These are phyloP conservation scores for Yamadazyma taylorii DNA, from an alignment of 1,139 yeast genomes.

Conservation along the genomic window DNA sequence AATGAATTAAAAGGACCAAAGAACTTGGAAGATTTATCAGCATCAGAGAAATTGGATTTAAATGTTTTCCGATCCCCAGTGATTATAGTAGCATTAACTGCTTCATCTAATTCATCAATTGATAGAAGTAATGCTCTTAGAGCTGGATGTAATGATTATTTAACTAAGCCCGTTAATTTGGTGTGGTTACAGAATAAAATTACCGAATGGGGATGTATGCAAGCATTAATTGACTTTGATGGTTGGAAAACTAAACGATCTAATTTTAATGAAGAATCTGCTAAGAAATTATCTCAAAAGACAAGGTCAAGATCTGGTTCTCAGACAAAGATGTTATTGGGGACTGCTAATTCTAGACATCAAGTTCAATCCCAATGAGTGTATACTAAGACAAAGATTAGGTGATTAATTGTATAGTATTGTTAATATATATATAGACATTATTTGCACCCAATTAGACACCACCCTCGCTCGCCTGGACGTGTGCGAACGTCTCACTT, in stretches of 20 bases:
- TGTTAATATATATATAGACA: too few species aligned
- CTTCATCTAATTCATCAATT: conserved; percentile 76
- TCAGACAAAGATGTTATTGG: conserved; percentile 9
- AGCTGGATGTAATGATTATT: conserved; percentile 95
- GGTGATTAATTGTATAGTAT: conserved; percentile 1
- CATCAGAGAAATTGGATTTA: conserved; percentile 52
- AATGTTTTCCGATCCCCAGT: conserved; percentile 81
- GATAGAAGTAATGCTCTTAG: conserved; percentile 90
- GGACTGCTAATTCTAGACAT: conserved; percentile 1
- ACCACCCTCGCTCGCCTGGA: too few species aligned
- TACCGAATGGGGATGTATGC: conserved; percentile 98
- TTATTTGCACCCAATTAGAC: too few species aligned
- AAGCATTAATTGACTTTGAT: conserved; percentile 92
- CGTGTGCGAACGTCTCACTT: background rate
- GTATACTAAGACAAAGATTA: background rate
- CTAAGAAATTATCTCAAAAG: conserved; percentile 12
- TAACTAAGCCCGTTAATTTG: conserved; percentile 95
- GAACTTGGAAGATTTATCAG: conserved; percentile 24
- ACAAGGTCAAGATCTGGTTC: conserved; percentile 13
- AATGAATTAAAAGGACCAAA: conserved; percentile 31
- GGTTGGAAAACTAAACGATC: conserved; percentile 66
- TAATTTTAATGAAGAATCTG: conserved; percentile 13
- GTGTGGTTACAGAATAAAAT: conserved; percentile 93
- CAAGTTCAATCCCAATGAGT: background rate
- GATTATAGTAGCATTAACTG: conserved; percentile 93